These are phyloP conservation scores for Groenewaldozyma tartarivorans DNA, from an alignment of 805 yeast species.

Conservation along the genomic window DNA sequence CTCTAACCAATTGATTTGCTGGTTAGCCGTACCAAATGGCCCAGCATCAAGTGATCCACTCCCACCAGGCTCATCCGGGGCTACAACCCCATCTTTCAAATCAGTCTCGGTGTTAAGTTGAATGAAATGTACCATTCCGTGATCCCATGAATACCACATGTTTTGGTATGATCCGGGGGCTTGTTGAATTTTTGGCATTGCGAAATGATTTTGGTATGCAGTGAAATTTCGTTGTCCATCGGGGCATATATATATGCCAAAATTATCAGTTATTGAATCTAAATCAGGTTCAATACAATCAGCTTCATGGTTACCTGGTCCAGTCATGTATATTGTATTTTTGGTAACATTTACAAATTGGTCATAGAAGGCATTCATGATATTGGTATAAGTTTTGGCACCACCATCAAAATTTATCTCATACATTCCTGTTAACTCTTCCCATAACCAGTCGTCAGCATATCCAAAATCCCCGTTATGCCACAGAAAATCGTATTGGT, in stretches of 20 bases:
- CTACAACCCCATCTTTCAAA: too few relatives aligned
- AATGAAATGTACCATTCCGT: constrained; percentile 24
- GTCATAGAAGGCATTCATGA: constrained; percentile 18
- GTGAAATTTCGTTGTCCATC: constrained; percentile 22
- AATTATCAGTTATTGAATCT: constrained; percentile 10
- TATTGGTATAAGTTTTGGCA: constrained; percentile 15
- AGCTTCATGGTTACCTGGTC: constrained; percentile 23
- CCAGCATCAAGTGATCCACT: constrained; percentile 15
- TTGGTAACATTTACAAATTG: constrained; percentile 16
- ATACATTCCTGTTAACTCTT: constrained; percentile 12
- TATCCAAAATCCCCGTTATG: constrained; percentile 23
- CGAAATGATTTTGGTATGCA: constrained; percentile 20
- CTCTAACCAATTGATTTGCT: constrained; percentile 24
- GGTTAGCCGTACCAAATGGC: constrained; percentile 14
- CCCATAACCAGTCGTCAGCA: constrained; percentile 23
- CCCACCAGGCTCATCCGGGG: constrained; percentile 14
- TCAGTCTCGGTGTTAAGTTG: constrained; percentile 24
- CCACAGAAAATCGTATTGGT: constrained; percentile 13
- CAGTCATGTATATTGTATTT: constrained; percentile 18
- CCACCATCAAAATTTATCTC: constrained; percentile 12
- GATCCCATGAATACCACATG: constrained; percentile 27
- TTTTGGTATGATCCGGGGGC: constrained; percentile 18
- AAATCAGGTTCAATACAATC: too few relatives aligned
- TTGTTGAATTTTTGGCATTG: too few relatives aligned
- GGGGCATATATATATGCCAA: constrained; percentile 10